phyloP scores from a whole-genome alignment of 2,329 filamentous ascomycete genomes.

The Sclerotinia subarctica region DNA sequence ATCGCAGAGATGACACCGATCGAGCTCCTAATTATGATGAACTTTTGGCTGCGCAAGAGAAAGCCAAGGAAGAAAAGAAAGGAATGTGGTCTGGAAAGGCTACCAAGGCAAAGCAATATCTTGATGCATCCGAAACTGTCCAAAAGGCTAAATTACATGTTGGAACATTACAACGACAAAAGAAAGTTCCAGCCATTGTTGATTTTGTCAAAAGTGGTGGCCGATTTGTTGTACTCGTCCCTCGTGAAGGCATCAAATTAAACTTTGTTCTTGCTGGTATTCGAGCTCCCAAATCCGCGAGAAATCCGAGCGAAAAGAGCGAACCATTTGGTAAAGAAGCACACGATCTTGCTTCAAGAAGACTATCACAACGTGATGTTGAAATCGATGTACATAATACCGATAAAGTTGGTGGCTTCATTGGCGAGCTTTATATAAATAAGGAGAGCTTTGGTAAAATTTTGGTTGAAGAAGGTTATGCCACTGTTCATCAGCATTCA shows the following conservation, averaged over 20 bases:
- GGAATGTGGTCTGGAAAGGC: conserved; percentile 94
- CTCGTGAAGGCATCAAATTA: conserved; percentile 88
- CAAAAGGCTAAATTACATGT: conserved; percentile 96
- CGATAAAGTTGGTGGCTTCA: conserved; percentile 97
- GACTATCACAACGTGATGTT: conserved; percentile 90
- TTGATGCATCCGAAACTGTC: conserved; percentile 85
- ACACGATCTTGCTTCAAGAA: conserved; percentile 81
- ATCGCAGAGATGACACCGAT: conserved; percentile 92
- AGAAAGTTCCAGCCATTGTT: conserved; percentile 87
- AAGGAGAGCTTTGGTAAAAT: conserved; percentile 94
- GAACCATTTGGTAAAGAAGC: conserved; percentile 97
- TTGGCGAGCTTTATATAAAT: conserved; percentile 89
- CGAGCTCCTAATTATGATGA: conserved; percentile 93
- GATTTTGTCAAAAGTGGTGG: conserved; percentile 98
- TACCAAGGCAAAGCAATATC: conserved; percentile 75
- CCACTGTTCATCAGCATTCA: conserved; percentile 89
- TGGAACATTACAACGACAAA: conserved; percentile 81
- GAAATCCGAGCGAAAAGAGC: conserved; percentile 71
- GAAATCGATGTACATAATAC: conserved; percentile 93
- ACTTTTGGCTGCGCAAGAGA: conserved; percentile 73
- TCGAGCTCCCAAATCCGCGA: conserved; percentile 81
- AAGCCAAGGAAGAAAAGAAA: conserved; percentile 81
- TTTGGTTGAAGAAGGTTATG: conserved; percentile 89
- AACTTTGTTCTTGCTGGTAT: conserved; percentile 94
- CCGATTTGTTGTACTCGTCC: conserved; percentile 86